Base-by-base conservation (phyloP, 768 basidiomycete species). In the Trametes meyenii region DNA sequence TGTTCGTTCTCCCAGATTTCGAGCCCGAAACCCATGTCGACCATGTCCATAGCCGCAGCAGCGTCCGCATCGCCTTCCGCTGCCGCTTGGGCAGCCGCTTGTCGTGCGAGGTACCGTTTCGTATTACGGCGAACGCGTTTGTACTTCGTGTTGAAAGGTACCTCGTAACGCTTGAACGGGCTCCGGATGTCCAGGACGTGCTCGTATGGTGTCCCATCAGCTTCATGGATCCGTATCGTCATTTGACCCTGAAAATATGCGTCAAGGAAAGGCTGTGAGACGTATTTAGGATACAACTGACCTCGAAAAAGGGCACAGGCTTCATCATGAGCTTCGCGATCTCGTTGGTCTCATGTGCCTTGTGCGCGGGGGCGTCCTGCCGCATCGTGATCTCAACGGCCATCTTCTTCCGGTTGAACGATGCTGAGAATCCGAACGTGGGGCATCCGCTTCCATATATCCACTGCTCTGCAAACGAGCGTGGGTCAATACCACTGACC, bases 201-300 rank as follows among this genome's bases (percentile, higher is more conserved):
- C 72, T 99, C 97, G 71, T 98, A 98, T 0, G 97, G 96, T 39
- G 97, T 98, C 3, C 96, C 97, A 72, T 99, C 97, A 0, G 96
- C 97, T 79, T 99, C 97, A 70, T 98, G 96, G 53, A 98, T 97
- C 33, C 97, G 92, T 60, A 99, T 90, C 26, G 97, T 98, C 90
- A 99, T 94, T 81, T 95, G 93, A 17, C 97, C 97, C 87, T 94
- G 58, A 19, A 26, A 39, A 50, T n/a, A 39, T 58, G 17, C 38
- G 7, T 24, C 23, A 7, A 51, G 26, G 1, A 12, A 14, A 33
- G 8, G 14, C 26, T 11, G 7, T 1, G 38, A 13, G 38, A n/a
- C n/a, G 10, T 16, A 10, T 23, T 49, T 14, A n/a, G 54, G 29
- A 16, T 56, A 58, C 21, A 26, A 68, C 79, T 17, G 60, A 92